phyloP scores from a whole-genome alignment of 1,284 basidiomycete species.

The Melampsora larici-populina region DNA sequence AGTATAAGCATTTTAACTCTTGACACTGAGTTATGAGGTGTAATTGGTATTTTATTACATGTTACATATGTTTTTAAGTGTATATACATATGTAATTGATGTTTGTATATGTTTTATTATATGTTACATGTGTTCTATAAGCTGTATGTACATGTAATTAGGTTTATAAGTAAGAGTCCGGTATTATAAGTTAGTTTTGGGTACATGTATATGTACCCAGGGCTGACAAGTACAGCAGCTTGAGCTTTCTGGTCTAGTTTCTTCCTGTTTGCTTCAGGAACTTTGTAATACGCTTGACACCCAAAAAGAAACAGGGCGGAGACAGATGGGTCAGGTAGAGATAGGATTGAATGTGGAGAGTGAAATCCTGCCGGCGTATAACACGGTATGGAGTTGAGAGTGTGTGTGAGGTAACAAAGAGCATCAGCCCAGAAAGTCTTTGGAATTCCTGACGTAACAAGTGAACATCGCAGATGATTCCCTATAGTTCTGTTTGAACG shows the following conservation, averaged over 20 bases:
- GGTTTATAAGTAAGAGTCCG: too few species aligned
- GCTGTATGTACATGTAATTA: too few species aligned
- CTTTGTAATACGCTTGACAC: neutral
- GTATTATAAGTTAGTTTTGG: too few species aligned
- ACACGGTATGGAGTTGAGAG: conserved; percentile 10
- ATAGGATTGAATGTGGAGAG: neutral
- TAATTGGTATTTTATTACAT: too few species aligned
- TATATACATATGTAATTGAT: too few species aligned
- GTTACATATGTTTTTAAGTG: too few species aligned
- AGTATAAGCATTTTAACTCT: too few species aligned
- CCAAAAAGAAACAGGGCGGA: conserved; percentile 11
- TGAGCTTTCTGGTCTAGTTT: neutral
- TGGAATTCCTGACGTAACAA: neutral
- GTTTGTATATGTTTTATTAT: too few species aligned
- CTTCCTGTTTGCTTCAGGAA: neutral
- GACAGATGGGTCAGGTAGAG: too few species aligned
- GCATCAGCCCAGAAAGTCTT: conserved; percentile 23
- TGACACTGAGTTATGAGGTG: too few species aligned
- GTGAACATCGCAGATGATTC: conserved; percentile 1
- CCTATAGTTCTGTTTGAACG: conserved; percentile 48
- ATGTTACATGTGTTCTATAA: too few species aligned
- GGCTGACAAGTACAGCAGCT: neutral
- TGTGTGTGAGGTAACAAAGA: neutral
- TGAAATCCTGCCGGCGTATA: neutral
- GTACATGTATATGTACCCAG: too few species aligned